phyloP scores from a whole-genome alignment of 495 filamentous ascomycete species.

The Xylaria telfairii region DNA sequence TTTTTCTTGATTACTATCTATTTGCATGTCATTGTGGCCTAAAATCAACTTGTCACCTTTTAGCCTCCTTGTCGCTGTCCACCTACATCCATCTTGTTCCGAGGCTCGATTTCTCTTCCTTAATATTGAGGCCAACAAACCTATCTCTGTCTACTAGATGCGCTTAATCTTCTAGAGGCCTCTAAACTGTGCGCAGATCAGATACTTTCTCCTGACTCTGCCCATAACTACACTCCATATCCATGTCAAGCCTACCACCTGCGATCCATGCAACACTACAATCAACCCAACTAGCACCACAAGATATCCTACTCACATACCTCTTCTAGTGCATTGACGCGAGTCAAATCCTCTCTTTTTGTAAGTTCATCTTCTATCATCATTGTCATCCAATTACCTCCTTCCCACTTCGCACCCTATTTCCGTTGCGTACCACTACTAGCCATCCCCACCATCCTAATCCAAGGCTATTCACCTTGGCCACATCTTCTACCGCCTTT shows the following conservation, averaged over 20 bases:
- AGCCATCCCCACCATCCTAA: too few species aligned
- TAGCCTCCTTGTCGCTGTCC: neutral
- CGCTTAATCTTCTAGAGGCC: neutral
- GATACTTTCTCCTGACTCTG: neutral
- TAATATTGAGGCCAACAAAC: neutral
- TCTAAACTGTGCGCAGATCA: neutral
- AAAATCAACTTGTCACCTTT: neutral
- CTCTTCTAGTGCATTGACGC: neutral
- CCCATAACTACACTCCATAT: neutral
- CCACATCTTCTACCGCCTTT: neutral
- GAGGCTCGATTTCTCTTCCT: neutral
- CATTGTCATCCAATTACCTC: neutral
- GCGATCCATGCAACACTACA: neutral
- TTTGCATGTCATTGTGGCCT: neutral
- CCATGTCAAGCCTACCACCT: neutral
- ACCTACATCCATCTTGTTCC: neutral
- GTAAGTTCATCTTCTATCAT: neutral
- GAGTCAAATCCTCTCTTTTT: neutral
- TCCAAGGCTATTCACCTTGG: neutral
- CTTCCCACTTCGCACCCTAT: too few species aligned
- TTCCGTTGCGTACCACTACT: neutral
- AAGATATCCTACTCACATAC: neutral
- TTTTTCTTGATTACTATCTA: neutral
- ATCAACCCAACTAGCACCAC: too few species aligned
- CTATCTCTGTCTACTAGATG: neutral